A percentile compares a stretch with the other conserved stretches of the same genome.
These are phyloP conservation scores for Verticillium isaacii DNA, from an alignment of 2,329 filamentous ascomycete genomes.

Conservation along the genomic window DNA sequence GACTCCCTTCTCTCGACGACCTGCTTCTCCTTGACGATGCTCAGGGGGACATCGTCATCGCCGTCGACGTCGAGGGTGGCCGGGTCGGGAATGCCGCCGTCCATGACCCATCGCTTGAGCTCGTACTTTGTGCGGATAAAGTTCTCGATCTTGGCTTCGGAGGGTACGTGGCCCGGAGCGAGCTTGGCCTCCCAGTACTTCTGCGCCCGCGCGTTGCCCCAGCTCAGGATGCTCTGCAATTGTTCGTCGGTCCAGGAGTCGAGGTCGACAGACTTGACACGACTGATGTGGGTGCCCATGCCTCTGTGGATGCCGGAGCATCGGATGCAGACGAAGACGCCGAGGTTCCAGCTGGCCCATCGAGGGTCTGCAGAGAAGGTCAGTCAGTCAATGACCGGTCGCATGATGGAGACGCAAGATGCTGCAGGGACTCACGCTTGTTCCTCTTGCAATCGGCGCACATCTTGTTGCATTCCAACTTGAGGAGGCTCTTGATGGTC, in stretches of 20 bases:
- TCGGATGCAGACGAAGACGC: conserved; percentile 95
- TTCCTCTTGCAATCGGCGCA: conserved; percentile 99
- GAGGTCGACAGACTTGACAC: conserved; percentile 96
- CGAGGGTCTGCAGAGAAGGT: conserved; percentile 64
- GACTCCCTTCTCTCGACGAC: conserved; percentile 56
- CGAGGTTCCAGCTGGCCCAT: conserved; percentile 99
- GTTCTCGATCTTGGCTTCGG: conserved; percentile 98
- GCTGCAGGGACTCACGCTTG: conserved; percentile 66
- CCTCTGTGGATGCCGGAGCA: conserved; percentile 98
- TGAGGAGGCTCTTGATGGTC: conserved; percentile 91
- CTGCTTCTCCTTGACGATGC: conserved; percentile 63
- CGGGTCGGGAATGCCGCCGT: conserved; percentile 91
- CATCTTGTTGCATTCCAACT: conserved; percentile 91
- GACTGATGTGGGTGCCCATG: conserved; percentile 98
- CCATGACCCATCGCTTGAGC: conserved; percentile 99
- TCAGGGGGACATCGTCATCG: conserved; percentile 73
- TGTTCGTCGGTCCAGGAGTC: conserved; percentile 99
- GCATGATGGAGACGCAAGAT: neutral
- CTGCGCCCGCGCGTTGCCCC: conserved; percentile 95
- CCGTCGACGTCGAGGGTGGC: conserved; percentile 75
- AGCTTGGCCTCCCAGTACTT: conserved; percentile 99
- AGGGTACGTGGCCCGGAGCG: conserved; percentile 83
- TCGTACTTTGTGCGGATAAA: conserved; percentile 99
- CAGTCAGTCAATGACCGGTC: neutral
- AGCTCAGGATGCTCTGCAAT: conserved; percentile 85